phyloP scores from a whole-genome alignment of 2,329 filamentous ascomycete genomes.

The Sporothrix schenckii region DNA sequence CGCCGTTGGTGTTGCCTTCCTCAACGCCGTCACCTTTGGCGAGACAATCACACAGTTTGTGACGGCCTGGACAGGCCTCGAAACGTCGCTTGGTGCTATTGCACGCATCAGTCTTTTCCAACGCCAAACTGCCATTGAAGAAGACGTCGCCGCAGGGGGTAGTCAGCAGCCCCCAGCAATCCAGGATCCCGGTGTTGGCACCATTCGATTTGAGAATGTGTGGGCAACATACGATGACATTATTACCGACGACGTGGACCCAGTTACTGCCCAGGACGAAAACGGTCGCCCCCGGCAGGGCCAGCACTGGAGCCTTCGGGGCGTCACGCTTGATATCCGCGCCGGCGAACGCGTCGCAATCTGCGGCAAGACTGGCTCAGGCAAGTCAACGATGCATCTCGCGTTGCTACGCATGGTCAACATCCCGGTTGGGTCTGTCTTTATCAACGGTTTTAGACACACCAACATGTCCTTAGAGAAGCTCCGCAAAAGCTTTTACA shows the following conservation, averaged over 20 bases:
- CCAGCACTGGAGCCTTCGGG: constrained; percentile 22
- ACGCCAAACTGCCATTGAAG: constrained; percentile 3
- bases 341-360: constrained; percentile 42
- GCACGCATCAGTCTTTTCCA: constrained; percentile 18
- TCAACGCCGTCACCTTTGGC: constrained; percentile 23
- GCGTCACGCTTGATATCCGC: constrained; percentile 23
- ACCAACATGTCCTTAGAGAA: constrained; percentile 38
- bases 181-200: neutral
- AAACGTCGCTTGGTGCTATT: constrained; percentile 19
- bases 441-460: constrained; percentile 50
- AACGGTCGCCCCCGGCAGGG: neutral
- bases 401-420: constrained; percentile 51
- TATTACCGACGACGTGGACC: constrained; percentile 5
- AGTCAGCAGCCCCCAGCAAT: neutral
- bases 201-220: constrained; percentile 15
- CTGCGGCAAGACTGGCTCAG: constrained; percentile 48
- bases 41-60: constrained; percentile 20
- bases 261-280: neutral
- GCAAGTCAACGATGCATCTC: constrained; percentile 46
- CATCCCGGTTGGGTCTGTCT: constrained; percentile 48
- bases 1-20: constrained; percentile 18
- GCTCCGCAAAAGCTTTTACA: constrained; percentile 45
- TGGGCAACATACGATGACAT: constrained; percentile 14
- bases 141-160: neutral
- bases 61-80: constrained; percentile 12